These are phyloP conservation scores for Byssothecium circinans DNA, from an alignment of 2,329 filamentous ascomycete species.

Conservation along the genomic window DNA sequence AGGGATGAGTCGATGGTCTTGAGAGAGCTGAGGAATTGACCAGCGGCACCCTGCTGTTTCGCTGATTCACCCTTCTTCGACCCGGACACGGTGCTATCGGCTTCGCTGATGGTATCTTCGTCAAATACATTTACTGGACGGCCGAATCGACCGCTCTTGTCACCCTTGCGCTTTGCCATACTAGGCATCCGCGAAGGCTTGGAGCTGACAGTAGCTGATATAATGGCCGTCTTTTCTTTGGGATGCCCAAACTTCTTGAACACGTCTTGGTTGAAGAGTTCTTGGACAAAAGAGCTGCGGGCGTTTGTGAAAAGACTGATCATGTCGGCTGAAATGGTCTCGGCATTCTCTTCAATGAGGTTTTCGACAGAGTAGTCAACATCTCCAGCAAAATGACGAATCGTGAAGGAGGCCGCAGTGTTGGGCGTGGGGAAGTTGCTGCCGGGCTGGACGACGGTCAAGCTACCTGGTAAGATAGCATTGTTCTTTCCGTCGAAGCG, in stretches of 20 bases:
- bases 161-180: slow-evolving; percentile 79
- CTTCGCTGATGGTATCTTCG: slow-evolving; percentile 53
- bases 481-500: slow-evolving; percentile 94
- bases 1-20: slow-evolving; percentile 90
- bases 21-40: slow-evolving; percentile 85
- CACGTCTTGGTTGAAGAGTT: slow-evolving; percentile 94
- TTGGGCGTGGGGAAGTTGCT: slow-evolving; percentile 90
- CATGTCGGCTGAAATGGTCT: slow-evolving; percentile 91
- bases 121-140: slow-evolving; percentile 43
- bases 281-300: slow-evolving; percentile 83
- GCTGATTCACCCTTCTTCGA: slow-evolving; percentile 42
- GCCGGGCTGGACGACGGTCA: slow-evolving; percentile 76
- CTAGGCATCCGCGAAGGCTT: slow-evolving; percentile 92
- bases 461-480: slow-evolving; percentile 76
- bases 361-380: slow-evolving; percentile 90
- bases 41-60: slow-evolving; percentile 81
- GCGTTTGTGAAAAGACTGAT: slow-evolving; percentile 91
- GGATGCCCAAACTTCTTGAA: slow-evolving; percentile 92
- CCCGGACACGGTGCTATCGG: slow-evolving; percentile 45
- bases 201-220: slow-evolving; percentile 94
- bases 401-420: slow-evolving; percentile 76
- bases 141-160: slow-evolving; percentile 53
- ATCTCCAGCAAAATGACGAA: slow-evolving; percentile 94
- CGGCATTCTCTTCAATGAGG: slow-evolving; percentile 91
- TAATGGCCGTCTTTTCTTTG: slow-evolving; percentile 83